Percentiles rank a stretch among this genome's conserved stretches.
These are phyloP conservation scores for Plectosphaerella cucumerina DNA, from an alignment of 2,329 filamentous ascomycete species.

Conservation along the genomic window DNA sequence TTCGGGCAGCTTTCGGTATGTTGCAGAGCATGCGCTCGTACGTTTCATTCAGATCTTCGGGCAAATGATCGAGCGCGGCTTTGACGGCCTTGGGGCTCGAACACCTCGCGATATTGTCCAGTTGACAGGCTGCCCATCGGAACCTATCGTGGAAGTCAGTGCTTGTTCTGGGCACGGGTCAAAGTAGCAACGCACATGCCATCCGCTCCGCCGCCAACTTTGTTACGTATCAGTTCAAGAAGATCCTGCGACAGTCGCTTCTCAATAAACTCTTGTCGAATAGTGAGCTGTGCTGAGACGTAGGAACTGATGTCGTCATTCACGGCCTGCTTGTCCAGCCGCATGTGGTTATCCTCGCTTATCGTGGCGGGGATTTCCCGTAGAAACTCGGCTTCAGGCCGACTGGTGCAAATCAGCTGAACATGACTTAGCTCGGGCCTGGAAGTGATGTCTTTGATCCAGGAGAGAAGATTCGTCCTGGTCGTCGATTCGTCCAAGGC, in stretches of 20 bases:
- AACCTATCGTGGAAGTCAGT: constrained; percentile 1
- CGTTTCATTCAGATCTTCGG: background rate
- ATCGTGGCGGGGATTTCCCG: background rate
- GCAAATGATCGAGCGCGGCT: background rate
- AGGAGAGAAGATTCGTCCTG: background rate
- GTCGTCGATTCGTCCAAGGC: constrained; percentile 2
- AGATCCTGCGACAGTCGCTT: background rate
- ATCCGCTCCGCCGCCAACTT: background rate
- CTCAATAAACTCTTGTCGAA: background rate
- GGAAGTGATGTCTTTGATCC: background rate
- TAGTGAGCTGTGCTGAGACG: background rate
- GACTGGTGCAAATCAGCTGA: background rate
- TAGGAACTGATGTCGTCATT: background rate
- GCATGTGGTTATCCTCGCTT: background rate
- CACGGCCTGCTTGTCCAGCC: background rate
- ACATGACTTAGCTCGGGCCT: background rate
- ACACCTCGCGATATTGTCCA: constrained; percentile 1
- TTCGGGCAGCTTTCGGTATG: constrained; percentile 3
- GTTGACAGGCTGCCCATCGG: constrained; percentile 3
- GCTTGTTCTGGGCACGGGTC: too few species aligned
- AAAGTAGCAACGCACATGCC: constrained; percentile 1
- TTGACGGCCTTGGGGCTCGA: background rate
- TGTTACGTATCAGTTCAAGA: background rate
- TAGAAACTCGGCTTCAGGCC: background rate
- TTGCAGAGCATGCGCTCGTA: too few species aligned